Evolutionary conservation across 768 basidiomycete genomes (phyloP), one percentile per base, ranked within the genome.

Genomic region (Clitopilus passeckerianus): DNA sequence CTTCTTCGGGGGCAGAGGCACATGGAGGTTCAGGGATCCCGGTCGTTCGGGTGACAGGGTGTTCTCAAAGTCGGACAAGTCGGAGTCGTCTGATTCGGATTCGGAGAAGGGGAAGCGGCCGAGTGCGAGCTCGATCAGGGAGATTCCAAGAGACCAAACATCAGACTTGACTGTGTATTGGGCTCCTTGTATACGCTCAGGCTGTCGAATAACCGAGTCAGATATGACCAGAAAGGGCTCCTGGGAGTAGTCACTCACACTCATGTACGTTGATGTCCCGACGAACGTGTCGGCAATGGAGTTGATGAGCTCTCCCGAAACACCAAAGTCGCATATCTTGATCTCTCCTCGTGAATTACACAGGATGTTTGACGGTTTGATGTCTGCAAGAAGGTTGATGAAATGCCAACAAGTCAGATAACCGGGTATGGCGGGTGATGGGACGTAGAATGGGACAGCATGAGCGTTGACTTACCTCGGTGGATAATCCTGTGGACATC

Each of bases 301-400:
- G 75, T 98, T 98, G 76, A 98, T 96, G 67, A 99, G 83, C 72
- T 99, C 97, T 34, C 97, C 97, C 1, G 95, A 98, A 6, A 99
- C 97, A 37, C 97, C 97, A 71, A 98, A 99, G 74, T 99, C 97
- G 68, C 96, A 98, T 57, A 99, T 95, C 78, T 99, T 99, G 82
- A 98, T 95, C 66, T 97, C 88, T 30, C 97, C 97, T 53, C 80
- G 78, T 6, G 96, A 97, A 70, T 98, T 98, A 75, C 82, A 93
- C 50, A 98, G 80, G 63, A 99, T 97, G 69, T 99, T 99, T 12
- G 95, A 97, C 27, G 97, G 97, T 74, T 99, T 99, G 82, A 99
- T 98, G 70, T 98, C 97, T 98, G 67, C 22, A 52, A 53, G 46
- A 20, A 55, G 58, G 52, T 20, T 10, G 41, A 64, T 66, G 65